Evolutionary conservation across 148 eudicot genomes (phyloP), one percentile per base, ranked within the genome.

Genomic region (Bassia scoparia): DNA sequence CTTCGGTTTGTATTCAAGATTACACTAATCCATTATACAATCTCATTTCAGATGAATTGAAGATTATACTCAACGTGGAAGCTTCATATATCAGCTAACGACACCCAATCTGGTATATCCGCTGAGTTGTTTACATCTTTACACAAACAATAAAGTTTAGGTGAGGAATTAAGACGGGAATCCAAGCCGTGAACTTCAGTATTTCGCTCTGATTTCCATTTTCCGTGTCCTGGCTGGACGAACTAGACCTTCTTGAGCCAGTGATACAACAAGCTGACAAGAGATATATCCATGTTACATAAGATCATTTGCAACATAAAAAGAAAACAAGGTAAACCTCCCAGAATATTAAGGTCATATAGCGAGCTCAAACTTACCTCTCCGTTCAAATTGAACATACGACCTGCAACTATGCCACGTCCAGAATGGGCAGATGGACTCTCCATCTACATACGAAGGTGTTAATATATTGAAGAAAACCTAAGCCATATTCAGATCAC

Each of bases 331-430:
- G 30, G 43, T 44, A 31, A 38, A 35, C 21, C 21, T 11, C 6
- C 27, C 1, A 13, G 2, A 26, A 43, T 46, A 20, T 27, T 33
- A 33, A 14, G 55, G 55, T 61, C 1, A 74, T 44, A 67, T 20
- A 49, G 2, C 14, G 53, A 33, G 46, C 65, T 12, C 26, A 72
- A 53, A 29, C n/a, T 71, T 83, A 96, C 99, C 97, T 96, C 89
- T 76, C 99, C 96, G 26, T 82, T 88, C 56, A 75, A 67, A 60
- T 86, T 87, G 74, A 86, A 95, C 99, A 95, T 92, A 73, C 78
- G 93, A 58, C 96, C 99, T 26, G 83, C 48, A 84, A 83, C 87
- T 79, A 95, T 73, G 7, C 99, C 97, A 52, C 99, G 97, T 17
- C 86, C 88, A 72, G 78, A 80, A 65, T 77, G 56, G 41, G 99